Evolutionary conservation across 805 yeast species (phyloP), one percentile per base, ranked within the genome.

Genomic region (Candida andamanensis): DNA sequence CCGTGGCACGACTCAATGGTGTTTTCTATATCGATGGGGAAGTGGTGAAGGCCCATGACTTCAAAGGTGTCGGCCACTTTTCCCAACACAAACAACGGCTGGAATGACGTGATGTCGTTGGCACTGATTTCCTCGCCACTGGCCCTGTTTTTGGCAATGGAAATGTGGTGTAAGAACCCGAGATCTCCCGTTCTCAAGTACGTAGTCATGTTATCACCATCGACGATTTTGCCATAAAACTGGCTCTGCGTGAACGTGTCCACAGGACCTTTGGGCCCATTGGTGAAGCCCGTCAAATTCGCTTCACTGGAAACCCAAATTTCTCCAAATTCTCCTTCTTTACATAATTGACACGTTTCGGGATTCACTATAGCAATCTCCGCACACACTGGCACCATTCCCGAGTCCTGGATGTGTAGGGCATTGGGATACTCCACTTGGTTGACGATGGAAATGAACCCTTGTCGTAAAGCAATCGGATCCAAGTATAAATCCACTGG

Each of bases 271-370:
- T 67, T 64, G 0, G 71, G 71, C 3, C 77, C 77, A 31, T 72
- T 66, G 24, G 76, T 73, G 51, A 77, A 80, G 5, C 76, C 74
- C 9, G 67, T 54, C 17, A 78, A 80, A 45, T 82, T 87, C 1
- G 90, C 95, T 42, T 86, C 95, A 1, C 95, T 83, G 41, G 84
- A 76, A 2, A 90, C 94, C 97, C 97, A 92, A 24, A 92, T 86
- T 58, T 92, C 99, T 20, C 99, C 99, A 54, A 76, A 78, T 55
- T 92, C 98, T 6, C 97, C 97, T 31, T 79, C 80, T 36, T 73
- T 76, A 51, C 98, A 90, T 9, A 87, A 63, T 33, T 67, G 63
- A 27, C 72, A 57, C 0, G 97, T 90, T 51, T 92, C 97, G 1
- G 98, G 98, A 44, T 92, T 92, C 3, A 92, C 97, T 38, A 92